Evolutionary conservation across 257 asterid genomes (phyloP).

Genomic region (Nicotiana attenuata): DNA sequence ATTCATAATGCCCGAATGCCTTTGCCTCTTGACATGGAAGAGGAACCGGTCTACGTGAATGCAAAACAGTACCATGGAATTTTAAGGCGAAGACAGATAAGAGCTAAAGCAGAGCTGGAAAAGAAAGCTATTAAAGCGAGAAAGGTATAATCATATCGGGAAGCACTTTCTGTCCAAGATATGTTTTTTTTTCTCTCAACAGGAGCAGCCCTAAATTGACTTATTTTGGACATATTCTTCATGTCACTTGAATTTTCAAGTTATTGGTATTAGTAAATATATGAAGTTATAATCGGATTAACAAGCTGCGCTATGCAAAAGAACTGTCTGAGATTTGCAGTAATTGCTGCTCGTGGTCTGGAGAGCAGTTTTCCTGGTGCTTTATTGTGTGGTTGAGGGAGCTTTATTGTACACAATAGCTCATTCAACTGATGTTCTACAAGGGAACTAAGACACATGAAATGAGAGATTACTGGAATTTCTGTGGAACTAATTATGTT

Average conservation of each 20-base stretch:
- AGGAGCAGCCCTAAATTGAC: background rate
- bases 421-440: background rate
- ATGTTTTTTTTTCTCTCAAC: background rate
- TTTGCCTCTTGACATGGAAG: slow-evolving; percentile 76
- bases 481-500: background rate
- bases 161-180: background rate
- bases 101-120: slow-evolving; percentile 81
- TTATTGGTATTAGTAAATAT: background rate
- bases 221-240: background rate
- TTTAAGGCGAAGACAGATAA: slow-evolving; percentile 66
- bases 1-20: slow-evolving; percentile 67
- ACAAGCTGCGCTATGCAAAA: background rate
- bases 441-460: background rate
- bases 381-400: background rate
- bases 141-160: slow-evolving; percentile 40
- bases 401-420: background rate
- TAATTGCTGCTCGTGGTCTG: background rate
- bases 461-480: background rate
- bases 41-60: slow-evolving; percentile 78
- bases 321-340: background rate
- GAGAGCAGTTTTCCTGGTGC: background rate
- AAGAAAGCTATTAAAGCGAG: slow-evolving; percentile 55
- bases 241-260: background rate
- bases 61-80: slow-evolving; percentile 83
- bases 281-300: background rate